Conservation (phyloP, 2,329 filamentous ascomycete genomes). For the Magnaporthiopsis rhizophila region DNA sequence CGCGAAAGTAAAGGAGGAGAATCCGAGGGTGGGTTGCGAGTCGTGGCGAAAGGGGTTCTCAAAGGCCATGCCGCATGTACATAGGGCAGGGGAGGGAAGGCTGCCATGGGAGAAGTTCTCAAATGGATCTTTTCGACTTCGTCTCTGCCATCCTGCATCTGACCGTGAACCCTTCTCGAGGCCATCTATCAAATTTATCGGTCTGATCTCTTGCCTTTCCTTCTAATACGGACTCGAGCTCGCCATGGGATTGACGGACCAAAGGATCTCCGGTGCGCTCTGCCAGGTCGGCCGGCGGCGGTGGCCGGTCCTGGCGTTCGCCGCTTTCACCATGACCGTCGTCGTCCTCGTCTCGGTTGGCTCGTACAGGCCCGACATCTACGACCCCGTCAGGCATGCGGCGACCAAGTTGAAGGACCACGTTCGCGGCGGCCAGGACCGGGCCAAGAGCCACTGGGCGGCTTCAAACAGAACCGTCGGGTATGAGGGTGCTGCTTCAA, state of each 20-base stretch:
- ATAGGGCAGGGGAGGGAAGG: too few species aligned
- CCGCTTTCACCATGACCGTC: not conserved
- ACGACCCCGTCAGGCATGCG: not conserved
- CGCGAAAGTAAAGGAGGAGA: too few species aligned
- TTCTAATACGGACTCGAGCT: not conserved
- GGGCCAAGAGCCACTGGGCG: too few species aligned
- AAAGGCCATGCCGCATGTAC: too few species aligned
- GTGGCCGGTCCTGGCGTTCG: not conserved
- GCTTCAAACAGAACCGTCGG: too few species aligned
- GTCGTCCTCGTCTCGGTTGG: not conserved
- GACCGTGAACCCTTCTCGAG: too few species aligned
- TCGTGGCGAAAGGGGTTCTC: too few species aligned
- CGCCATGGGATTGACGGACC: not conserved
- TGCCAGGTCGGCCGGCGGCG: not conserved
- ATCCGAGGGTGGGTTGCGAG: too few species aligned
- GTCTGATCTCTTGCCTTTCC: not conserved
- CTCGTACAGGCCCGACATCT: not conserved
- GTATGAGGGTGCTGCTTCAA: slow-evolving; percentile 5
- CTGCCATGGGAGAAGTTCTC: too few species aligned
- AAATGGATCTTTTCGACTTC: too few species aligned
- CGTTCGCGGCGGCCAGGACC: not conserved
- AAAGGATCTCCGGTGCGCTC: not conserved
- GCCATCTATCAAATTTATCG: too few species aligned
- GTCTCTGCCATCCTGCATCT: too few species aligned
- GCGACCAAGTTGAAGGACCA: not conserved